phyloP scores from a whole-genome alignment of 306 rosid species.

The Dalbergia oliveri region DNA sequence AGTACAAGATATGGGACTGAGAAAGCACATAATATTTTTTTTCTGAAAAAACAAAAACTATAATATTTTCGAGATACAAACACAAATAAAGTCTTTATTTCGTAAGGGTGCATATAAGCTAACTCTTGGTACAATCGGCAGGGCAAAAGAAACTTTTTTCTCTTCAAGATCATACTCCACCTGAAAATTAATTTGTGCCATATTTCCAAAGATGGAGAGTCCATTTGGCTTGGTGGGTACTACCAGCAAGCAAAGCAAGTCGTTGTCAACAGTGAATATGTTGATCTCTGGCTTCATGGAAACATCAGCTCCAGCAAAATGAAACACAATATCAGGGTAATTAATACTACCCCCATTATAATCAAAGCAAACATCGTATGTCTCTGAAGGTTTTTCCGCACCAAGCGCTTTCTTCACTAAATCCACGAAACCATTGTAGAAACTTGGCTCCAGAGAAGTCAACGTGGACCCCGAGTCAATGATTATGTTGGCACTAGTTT shows the following conservation, averaged over 20 bases:
- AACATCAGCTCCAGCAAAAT: constrained; percentile 32
- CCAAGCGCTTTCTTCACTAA: constrained; percentile 9
- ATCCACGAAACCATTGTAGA: not conserved
- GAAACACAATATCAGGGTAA: constrained; percentile 20
- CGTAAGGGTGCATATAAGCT: not conserved
- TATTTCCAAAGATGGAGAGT: constrained; percentile 20
- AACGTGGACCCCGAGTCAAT: constrained; percentile 33
- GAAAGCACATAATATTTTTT: no score
- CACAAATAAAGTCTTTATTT: no score
- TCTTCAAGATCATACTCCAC: constrained; percentile 46
- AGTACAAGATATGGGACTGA: no score
- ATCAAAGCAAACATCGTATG: not conserved
- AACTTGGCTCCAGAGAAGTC: not conserved
- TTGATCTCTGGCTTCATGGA: not conserved
- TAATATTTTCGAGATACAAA: no score
- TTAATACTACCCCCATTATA: not conserved
- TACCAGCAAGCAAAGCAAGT: constrained; percentile 1
- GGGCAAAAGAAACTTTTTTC: constrained; percentile 39
- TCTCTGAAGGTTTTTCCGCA: not conserved
- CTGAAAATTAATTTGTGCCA: constrained; percentile 16
- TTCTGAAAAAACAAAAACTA: no score
- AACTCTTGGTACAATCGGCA: constrained; percentile 25
- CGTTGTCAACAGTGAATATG: not conserved
- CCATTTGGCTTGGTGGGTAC: not conserved
- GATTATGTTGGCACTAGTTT: constrained; percentile 28